Evolutionary conservation across 331 rosid genomes (phyloP).

Genomic region (Arachis monticola): DNA sequence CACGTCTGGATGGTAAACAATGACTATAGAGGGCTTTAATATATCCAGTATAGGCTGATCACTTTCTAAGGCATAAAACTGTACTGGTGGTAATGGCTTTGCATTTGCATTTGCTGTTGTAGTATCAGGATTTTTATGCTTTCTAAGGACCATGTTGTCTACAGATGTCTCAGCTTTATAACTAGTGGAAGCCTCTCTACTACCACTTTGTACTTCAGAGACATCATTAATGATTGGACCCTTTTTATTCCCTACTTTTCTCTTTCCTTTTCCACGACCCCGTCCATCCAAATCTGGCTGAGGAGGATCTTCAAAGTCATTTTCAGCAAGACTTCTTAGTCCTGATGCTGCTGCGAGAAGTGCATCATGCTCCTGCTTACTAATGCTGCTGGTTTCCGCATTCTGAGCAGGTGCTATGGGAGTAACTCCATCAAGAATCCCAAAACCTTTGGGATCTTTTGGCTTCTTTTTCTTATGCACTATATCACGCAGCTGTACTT

Average conservation of each 20-base stretch:
- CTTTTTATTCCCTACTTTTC: slow-evolving; percentile 60
- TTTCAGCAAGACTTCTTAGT: slow-evolving; percentile 58
- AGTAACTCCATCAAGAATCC: slow-evolving; percentile 91
- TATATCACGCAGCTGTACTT: slow-evolving; percentile 79
- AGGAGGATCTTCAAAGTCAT: slow-evolving; percentile 50
- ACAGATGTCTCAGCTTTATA: slow-evolving; percentile 47
- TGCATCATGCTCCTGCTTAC: slow-evolving; percentile 85
- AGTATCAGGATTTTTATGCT: slow-evolving; percentile 50
- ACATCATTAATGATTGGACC: slow-evolving; percentile 41
- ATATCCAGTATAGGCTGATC: slow-evolving; percentile 84
- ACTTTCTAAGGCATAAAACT: slow-evolving; percentile 89
- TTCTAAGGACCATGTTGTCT: slow-evolving; percentile 52
- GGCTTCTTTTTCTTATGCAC: slow-evolving; percentile 76
- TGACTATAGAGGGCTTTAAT: slow-evolving; percentile 74
- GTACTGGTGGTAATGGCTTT: slow-evolving; percentile 75
- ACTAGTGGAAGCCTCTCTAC: slow-evolving; percentile 46
- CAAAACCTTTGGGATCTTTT: slow-evolving; percentile 91
- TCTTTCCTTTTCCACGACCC: slow-evolving; percentile 57
- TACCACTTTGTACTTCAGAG: slow-evolving; percentile 38
- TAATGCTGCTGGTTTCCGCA: slow-evolving; percentile 66
- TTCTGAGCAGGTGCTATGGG: slow-evolving; percentile 63
- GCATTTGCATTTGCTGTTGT: slow-evolving; percentile 38
- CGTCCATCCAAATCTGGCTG: slow-evolving; percentile 44
- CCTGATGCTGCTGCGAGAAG: slow-evolving; percentile 85
- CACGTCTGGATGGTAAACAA: slow-evolving; percentile 96